These are phyloP conservation scores for Geranium rotundifolium DNA, from an alignment of 345 rosid genomes.

Conservation along the genomic window DNA sequence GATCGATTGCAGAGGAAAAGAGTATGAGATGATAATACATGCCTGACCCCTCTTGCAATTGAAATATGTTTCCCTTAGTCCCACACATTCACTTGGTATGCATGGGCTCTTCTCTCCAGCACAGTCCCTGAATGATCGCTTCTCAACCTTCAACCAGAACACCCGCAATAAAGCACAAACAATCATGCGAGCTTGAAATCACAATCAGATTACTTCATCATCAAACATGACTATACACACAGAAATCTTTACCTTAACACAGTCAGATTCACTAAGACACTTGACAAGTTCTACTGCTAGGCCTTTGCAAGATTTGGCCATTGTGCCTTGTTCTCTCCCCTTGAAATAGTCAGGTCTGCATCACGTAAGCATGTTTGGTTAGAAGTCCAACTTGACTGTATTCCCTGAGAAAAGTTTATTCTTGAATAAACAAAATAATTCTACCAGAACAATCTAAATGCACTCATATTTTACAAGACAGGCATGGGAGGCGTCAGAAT, in stretches of 20 bases:
- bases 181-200: background rate
- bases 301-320: conserved; percentile 97
- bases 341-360: background rate
- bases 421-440: too few relatives aligned
- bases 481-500: background rate
- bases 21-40: conserved; percentile 10
- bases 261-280: conserved; percentile 83
- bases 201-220: background rate
- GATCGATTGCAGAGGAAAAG: background rate
- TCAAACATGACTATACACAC: too few relatives aligned
- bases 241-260: conserved; percentile 43
- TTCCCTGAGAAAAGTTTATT: too few relatives aligned
- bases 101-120: conserved; percentile 78
- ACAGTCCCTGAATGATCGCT: conserved; percentile 71
- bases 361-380: background rate
- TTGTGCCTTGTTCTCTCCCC: conserved; percentile 9
- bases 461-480: background rate
- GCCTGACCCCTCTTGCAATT: conserved; percentile 99
- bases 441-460: background rate
- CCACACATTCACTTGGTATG: conserved; percentile 82
- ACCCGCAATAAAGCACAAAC: background rate
- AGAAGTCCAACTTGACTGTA: too few relatives aligned
- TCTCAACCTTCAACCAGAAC: conserved; percentile 36
- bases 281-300: conserved; percentile 86
- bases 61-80: conserved; percentile 89